Percentiles rank a stretch among this genome's conserved stretches.
phyloP scores from a whole-genome alignment of 495 filamentous ascomycete species.

The Penicillium cataractarum region DNA sequence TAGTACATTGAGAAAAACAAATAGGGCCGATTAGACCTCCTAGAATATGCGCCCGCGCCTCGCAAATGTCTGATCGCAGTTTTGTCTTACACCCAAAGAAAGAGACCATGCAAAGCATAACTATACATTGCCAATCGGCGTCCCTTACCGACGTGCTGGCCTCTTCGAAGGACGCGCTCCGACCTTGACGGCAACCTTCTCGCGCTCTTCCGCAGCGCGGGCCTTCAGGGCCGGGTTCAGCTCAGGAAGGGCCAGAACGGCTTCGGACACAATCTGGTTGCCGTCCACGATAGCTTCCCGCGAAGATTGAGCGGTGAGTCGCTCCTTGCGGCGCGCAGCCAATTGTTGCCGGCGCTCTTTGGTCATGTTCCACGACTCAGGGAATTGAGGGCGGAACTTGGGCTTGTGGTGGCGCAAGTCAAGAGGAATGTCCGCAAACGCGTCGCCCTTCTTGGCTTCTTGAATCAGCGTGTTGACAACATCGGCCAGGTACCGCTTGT shows the following conservation, averaged over 20 bases:
- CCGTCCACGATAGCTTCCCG: conserved; percentile 40
- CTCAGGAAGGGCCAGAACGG: conserved; percentile 35
- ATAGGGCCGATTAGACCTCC: conserved; percentile 36
- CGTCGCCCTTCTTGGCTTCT: conserved; percentile 81
- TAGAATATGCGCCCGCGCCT: conserved; percentile 44
- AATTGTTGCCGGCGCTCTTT: conserved; percentile 67
- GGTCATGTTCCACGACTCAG: conserved; percentile 79
- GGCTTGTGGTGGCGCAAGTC: conserved; percentile 85
- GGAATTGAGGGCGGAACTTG: conserved; percentile 71
- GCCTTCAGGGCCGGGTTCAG: conserved; percentile 41
- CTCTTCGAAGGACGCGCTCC: conserved; percentile 32
- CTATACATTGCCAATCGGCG: conserved; percentile 30
- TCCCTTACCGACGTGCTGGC: conserved; percentile 27
- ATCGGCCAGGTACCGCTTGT: conserved; percentile 91
- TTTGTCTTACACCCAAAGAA: conserved; percentile 30
- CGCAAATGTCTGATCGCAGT: conserved; percentile 38
- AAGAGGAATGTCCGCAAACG: conserved; percentile 85
- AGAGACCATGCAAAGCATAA: conserved; percentile 29
- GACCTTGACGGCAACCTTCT: conserved; percentile 44
- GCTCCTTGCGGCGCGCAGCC: conserved; percentile 56
- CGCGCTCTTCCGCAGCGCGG: conserved; percentile 40
- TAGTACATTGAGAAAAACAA: conserved; percentile 46
- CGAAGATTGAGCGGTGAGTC: conserved; percentile 30
- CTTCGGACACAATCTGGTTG: conserved; percentile 40
- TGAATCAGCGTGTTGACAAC: conserved; percentile 70